Evolutionary conservation across 768 basidiomycete genomes (phyloP), one percentile per base, ranked within the genome.

Genomic region (Amylocystis lapponica): DNA sequence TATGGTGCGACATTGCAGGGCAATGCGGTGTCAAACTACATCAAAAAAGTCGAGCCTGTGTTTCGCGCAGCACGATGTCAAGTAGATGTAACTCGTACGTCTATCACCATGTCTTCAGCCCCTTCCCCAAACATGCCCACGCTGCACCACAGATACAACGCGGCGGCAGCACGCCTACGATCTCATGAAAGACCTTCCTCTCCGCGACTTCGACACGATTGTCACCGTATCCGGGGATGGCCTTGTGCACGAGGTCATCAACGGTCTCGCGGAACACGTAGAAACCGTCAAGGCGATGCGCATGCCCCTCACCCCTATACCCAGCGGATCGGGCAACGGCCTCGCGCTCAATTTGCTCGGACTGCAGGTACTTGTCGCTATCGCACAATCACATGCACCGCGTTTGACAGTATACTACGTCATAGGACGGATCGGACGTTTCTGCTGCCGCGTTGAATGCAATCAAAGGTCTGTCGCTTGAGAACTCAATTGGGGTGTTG

Each of bases 221-320:
- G 72, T 87, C 27, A 63, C 79, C 23, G 72, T 93, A 19, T 91
- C 88, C 0, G 91, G 91, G 0, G 91, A 94, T 53, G 91, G 91
- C 7, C 69, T 89, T 27, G 57, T 90, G 13, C 85, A 92, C 55
- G 91, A 94, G 64, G 71, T 89, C 19, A 53, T 91, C 58, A 94
- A 94, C 55, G 91, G 90, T 3, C 78, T 92, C 43, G 79, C 84
- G 3, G 66, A 79, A 41, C 83, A 86, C 45, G 61, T 66, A 22
- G 67, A 80, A 27, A 77, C 83, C 2, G 59, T 66, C 27, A 69
- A 67, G 36, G 89, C 85, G 0, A 75, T 92, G 43, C 59, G 57
- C 34, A 78, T 79, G 23, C 87, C 91, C 2, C 63, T 94, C 20
- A 79, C 80, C 0, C 87, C 83, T 3, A 78, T 93, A 55, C 87